A percentile compares a stretch with the other conserved stretches of the same genome.
phyloP scores from a whole-genome alignment of 78 protist genomes.

The Anaeramoeba flamelloides region DNA sequence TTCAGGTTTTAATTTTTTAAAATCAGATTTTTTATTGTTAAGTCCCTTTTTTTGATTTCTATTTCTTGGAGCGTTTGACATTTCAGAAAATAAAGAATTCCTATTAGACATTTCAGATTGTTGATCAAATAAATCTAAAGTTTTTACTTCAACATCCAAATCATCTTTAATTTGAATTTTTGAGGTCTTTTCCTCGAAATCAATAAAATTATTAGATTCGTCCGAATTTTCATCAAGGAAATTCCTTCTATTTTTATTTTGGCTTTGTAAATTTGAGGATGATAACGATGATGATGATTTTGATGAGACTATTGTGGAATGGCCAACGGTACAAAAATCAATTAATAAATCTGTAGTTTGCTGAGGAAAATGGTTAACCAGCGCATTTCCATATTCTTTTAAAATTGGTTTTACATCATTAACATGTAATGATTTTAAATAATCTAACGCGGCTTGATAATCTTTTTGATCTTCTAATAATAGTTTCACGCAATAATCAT shows the following conservation, averaged over 20 bases:
- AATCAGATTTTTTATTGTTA: background rate
- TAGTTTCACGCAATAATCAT: background rate
- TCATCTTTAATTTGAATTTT: background rate
- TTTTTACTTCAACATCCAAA: background rate
- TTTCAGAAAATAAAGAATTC: background rate
- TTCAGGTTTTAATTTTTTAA: background rate
- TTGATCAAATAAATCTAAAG: background rate
- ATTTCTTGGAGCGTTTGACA: too few species aligned
- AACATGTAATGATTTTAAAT: background rate
- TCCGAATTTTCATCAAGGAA: too few species aligned
- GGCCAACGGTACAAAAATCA: background rate
- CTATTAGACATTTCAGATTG: background rate
- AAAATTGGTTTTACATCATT: background rate
- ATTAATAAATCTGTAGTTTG: background rate
- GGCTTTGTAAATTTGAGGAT: too few species aligned
- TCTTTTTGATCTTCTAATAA: background rate
- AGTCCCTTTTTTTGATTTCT: background rate
- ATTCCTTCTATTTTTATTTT: too few species aligned
- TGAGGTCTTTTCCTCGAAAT: too few species aligned
- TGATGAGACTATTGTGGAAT: background rate
- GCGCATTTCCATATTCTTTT: background rate
- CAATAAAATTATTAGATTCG: background rate
- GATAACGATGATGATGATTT: too few species aligned
- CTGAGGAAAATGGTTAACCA: background rate
- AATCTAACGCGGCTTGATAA: background rate